These are phyloP conservation scores for Sherardia arvensis DNA, from an alignment of 257 asterid species.

Conservation along the genomic window DNA sequence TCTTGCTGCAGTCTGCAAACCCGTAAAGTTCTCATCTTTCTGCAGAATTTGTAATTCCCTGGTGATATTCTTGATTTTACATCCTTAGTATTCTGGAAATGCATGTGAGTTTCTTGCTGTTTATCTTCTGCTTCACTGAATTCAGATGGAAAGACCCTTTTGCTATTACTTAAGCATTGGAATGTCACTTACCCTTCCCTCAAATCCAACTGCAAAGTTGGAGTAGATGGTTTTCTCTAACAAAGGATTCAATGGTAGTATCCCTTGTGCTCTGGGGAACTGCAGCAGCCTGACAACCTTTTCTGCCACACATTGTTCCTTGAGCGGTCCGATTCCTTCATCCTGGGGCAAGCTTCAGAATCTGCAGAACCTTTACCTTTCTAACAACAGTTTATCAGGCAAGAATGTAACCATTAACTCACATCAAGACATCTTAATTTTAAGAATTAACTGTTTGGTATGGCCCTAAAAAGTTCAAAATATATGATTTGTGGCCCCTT, in stretches of 20 bases:
- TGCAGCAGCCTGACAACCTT: slow-evolving; percentile 38
- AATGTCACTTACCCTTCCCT: slow-evolving; percentile 39
- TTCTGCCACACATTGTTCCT: slow-evolving; percentile 40
- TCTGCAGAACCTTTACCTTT: slow-evolving; percentile 41
- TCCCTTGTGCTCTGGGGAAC: slow-evolving; percentile 54
- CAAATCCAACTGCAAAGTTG: slow-evolving; percentile 50
- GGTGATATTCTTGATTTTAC: background rate
- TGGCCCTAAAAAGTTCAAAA: too few species aligned
- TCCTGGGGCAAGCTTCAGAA: slow-evolving; percentile 48
- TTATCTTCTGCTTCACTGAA: slow-evolving; percentile 38
- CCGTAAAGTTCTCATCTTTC: too few species aligned
- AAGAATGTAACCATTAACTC: too few species aligned
- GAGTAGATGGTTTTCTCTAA: slow-evolving; percentile 32
- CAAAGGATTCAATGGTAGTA: slow-evolving; percentile 46
- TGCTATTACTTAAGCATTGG: slow-evolving; percentile 58
- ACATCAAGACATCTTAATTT: too few species aligned
- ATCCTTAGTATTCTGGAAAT: too few species aligned
- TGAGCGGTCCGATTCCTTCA: slow-evolving; percentile 63
- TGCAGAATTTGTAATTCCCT: background rate
- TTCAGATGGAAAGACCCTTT: slow-evolving; percentile 49
- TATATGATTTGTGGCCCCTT: too few species aligned
- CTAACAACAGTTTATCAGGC: slow-evolving; percentile 54
- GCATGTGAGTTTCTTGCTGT: slow-evolving; percentile 15
- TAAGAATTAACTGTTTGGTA: too few species aligned
- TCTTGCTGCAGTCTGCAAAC: too few species aligned